Conservation (phyloP, 176 grass and related monocot species). For the Alloteropsis semialata region DNA sequence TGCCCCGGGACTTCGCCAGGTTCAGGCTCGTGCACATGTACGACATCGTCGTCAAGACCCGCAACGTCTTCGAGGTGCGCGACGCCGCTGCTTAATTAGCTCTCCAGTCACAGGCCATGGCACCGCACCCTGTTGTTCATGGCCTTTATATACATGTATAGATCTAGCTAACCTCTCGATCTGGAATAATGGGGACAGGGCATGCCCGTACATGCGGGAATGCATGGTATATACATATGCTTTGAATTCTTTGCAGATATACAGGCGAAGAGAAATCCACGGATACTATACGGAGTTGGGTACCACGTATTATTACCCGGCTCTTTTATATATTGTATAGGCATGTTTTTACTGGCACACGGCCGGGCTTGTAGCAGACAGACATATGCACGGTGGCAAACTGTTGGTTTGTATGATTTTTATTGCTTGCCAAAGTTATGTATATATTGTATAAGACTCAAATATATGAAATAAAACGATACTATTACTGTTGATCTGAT, state of each 20-base stretch:
- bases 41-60: constrained; percentile 70
- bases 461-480: not conserved
- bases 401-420: not conserved
- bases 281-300: not conserved
- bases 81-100: constrained; percentile 40
- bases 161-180: not conserved
- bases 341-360: not conserved
- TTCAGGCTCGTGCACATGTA: constrained; percentile 77
- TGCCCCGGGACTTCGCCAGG: constrained; percentile 58
- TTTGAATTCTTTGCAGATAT: not conserved
- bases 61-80: constrained; percentile 74
- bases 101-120: not conserved
- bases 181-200: not conserved
- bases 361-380: not conserved
- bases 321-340: not conserved
- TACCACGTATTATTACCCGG: not conserved
- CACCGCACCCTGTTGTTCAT: not conserved
- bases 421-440: not conserved
- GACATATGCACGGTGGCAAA: not conserved
- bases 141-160: not conserved
- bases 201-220: not conserved
- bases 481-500: not conserved
- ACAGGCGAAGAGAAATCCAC: not conserved
- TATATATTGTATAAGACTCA: not conserved
- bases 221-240: not conserved